These are phyloP conservation scores for Monilinia fructigena DNA, from an alignment of 2,329 filamentous ascomycete genomes.

Conservation along the genomic window DNA sequence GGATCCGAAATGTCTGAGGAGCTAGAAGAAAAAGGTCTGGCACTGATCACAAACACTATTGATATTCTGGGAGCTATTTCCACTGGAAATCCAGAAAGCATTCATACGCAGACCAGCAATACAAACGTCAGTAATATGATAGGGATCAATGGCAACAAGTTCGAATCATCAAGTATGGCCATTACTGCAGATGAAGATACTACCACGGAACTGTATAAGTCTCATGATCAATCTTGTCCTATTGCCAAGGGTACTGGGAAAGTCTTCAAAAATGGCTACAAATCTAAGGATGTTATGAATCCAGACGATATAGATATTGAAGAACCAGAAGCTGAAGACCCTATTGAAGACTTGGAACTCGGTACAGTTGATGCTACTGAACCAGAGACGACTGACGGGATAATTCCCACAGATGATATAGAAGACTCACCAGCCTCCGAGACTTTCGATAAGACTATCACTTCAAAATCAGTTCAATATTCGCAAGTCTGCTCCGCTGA, in stretches of 20 bases:
- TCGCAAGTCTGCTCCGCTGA: not conserved
- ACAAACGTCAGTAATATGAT: not conserved
- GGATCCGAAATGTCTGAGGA: too few species aligned
- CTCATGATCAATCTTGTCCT: conserved; percentile 30
- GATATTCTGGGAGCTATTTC: not conserved
- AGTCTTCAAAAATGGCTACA: conserved; percentile 25
- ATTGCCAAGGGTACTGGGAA: conserved; percentile 29
- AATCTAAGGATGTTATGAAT: conserved; percentile 31
- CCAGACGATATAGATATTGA: conserved; percentile 41
- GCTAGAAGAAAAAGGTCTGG: too few species aligned
- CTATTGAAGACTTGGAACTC: conserved; percentile 30
- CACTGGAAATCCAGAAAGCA: not conserved
- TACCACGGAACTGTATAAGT: conserved; percentile 15
- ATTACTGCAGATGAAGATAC: not conserved
- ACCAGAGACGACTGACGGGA: not conserved
- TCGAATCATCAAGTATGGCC: conserved; percentile 11
- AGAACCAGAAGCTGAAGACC: conserved; percentile 34
- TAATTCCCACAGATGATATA: not conserved
- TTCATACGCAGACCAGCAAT: conserved; percentile 2
- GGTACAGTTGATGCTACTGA: not conserved
- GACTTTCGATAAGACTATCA: not conserved
- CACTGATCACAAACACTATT: too few species aligned
- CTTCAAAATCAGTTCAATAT: not conserved
- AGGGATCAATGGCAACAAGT: conserved; percentile 1
- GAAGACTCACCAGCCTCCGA: not conserved